Evolutionary conservation across 2,329 filamentous ascomycete species (phyloP), one percentile per base, ranked within the genome.

Genomic region (Aureobasidium sp.): DNA sequence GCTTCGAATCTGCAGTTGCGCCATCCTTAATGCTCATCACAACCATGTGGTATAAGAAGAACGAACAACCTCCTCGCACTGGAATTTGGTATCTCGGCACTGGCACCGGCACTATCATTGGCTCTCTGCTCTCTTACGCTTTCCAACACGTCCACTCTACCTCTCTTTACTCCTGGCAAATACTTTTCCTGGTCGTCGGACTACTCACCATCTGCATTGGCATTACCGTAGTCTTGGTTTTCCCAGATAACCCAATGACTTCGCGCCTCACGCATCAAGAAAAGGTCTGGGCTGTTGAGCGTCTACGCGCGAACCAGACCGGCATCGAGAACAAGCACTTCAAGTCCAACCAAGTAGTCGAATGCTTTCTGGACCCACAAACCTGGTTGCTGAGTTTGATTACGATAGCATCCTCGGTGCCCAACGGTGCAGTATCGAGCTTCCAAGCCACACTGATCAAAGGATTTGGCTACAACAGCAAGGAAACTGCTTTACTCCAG

Each of bases 61-160:
- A 63, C n/a, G 62, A 89, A 67, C 86, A 88, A 70, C 84, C 85
- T 0, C 71, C 86, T 29, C 78, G 86, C 0, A 80, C 87, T 3
- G 84, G 84, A 0, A 80, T 81, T n/a, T 89, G 86, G 86, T 88
- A 88, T 66, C 77, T 82, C 4, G 86, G 83, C 0, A 87, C 84
- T 57, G 84, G 84, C 0, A 63, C 80, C 0, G 82, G 82, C 0
- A 85, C 79, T 6, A 83, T 87, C 44, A 62, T 84, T 13, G 84
- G 83, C 0, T 82, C 81, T 0, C 76, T 78, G 0, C 68, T 85
- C 15, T 84, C 84, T 0, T 86, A 79, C 63, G 84, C 82, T 0
- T 72, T 87, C 17, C 82, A 81, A 0, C 81, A 84, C 57, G 67
- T 67, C 41, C 55, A 64, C 0, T 67, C 71, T 32, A 51, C 41